These are phyloP conservation scores for Candida arabinofermentans DNA, from an alignment of 805 yeast species.

Conservation along the genomic window DNA sequence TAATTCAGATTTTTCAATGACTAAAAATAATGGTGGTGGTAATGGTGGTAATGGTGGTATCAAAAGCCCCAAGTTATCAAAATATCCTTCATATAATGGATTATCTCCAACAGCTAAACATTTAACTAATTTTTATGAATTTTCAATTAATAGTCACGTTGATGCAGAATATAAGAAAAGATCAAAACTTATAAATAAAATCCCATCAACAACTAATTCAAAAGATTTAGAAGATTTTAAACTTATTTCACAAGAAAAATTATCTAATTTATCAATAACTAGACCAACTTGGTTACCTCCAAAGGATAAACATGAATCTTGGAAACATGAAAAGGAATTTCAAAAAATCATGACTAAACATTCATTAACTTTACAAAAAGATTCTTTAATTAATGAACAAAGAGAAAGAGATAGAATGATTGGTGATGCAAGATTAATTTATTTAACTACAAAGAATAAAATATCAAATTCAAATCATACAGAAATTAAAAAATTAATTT, in stretches of 20 bases:
- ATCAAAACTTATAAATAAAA: slow-evolving; percentile 28
- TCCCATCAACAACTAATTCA: slow-evolving; percentile 33
- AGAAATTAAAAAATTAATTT: slow-evolving; percentile 31
- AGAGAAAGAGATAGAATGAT: slow-evolving; percentile 26
- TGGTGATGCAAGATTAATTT: slow-evolving; percentile 31
- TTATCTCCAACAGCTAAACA: slow-evolving; percentile 36
- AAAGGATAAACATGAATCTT: slow-evolving; percentile 47
- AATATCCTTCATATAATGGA: slow-evolving; percentile 24
- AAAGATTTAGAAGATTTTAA: slow-evolving; percentile 53
- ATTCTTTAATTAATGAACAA: slow-evolving; percentile 32
- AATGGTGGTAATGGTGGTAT: slow-evolving; percentile 2
- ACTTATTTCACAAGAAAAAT: slow-evolving; percentile 58
- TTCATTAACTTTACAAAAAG: slow-evolving; percentile 28
- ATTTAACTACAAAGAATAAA: slow-evolving; percentile 25
- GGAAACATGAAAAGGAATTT: slow-evolving; percentile 55
- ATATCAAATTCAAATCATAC: slow-evolving; percentile 28
- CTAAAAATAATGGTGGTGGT: slow-evolving; percentile 7
- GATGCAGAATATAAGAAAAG: slow-evolving; percentile 36
- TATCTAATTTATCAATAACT: slow-evolving; percentile 50
- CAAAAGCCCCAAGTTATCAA: slow-evolving; percentile 21
- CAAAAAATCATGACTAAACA: slow-evolving; percentile 33
- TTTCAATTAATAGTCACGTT: slow-evolving; percentile 32
- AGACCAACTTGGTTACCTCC: slow-evolving; percentile 76
- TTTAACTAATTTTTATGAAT: slow-evolving; percentile 39
- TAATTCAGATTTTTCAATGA: too few species aligned